phyloP scores from a whole-genome alignment of 164 flowering plant species.

The Amborella trichopoda region DNA sequence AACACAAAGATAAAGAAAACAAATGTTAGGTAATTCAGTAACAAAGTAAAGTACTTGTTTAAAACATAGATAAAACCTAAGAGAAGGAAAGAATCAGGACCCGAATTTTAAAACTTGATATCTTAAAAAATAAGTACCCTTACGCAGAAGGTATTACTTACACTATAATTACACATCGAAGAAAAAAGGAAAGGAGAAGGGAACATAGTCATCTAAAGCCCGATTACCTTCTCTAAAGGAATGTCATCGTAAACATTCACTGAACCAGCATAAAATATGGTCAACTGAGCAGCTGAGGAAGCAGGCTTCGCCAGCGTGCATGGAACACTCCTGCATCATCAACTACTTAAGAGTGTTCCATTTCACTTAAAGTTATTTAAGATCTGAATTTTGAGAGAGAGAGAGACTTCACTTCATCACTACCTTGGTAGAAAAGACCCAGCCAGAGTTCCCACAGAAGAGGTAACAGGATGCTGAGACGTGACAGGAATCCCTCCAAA shows the following conservation, averaged over 20 bases:
- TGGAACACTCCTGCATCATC: constrained; percentile 23
- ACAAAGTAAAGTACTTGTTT: no score
- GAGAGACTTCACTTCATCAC: background rate
- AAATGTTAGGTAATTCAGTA: no score
- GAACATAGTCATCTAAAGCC: no score
- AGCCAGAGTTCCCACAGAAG: constrained; percentile 17
- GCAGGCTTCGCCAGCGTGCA: constrained; percentile 13
- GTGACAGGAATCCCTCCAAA: constrained; percentile 40
- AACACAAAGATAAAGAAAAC: no score
- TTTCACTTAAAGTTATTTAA: background rate
- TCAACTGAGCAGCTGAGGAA: constrained; percentile 45
- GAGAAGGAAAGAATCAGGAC: no score
- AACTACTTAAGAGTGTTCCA: background rate
- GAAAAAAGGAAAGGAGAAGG: no score
- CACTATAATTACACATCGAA: no score
- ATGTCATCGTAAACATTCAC: constrained; percentile 67
- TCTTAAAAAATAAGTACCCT: no score
- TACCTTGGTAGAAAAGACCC: constrained; percentile 45
- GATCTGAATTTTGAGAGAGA: background rate
- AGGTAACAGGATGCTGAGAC: constrained; percentile 15
- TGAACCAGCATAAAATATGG: constrained; percentile 71
- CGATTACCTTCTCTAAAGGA: constrained; percentile 78
- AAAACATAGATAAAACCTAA: no score
- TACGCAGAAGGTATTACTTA: no score
- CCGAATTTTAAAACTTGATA: no score